These are phyloP conservation scores for Pyronema domesticum DNA, from an alignment of 495 filamentous ascomycete species.

Conservation along the genomic window DNA sequence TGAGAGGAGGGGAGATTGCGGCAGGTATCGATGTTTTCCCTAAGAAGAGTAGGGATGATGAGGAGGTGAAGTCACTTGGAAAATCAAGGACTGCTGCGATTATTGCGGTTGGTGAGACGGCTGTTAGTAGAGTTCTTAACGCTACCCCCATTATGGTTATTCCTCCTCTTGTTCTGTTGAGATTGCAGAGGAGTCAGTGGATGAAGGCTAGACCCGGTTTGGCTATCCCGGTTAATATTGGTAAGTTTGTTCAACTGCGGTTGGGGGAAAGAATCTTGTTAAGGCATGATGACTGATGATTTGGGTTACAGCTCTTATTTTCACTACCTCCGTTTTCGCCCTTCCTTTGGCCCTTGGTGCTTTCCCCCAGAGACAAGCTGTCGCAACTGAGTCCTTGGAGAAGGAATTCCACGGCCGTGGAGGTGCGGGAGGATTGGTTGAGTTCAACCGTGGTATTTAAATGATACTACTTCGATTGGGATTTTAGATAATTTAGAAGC, in stretches of 20 bases:
- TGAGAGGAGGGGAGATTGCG: constrained; percentile 90
- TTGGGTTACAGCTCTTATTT: constrained; percentile 38
- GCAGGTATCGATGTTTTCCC: constrained; percentile 91
- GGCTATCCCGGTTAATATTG: constrained; percentile 64
- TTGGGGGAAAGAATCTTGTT: too few species aligned
- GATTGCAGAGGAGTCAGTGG: constrained; percentile 61
- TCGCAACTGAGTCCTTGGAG: constrained; percentile 55
- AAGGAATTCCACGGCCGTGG: constrained; percentile 62
- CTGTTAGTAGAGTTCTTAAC: constrained; percentile 73
- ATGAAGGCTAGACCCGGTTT: constrained; percentile 51
- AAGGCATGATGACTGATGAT: too few species aligned
- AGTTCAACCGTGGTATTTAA: constrained; percentile 83
- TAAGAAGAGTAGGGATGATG: constrained; percentile 31
- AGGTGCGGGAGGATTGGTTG: constrained; percentile 58
- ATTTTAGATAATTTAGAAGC: too few species aligned
- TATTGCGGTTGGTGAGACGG: constrained; percentile 80
- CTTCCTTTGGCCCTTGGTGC: constrained; percentile 73
- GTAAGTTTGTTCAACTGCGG: too few species aligned
- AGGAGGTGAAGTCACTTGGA: constrained; percentile 29
- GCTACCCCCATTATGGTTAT: constrained; percentile 93
- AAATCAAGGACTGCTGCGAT: constrained; percentile 75
- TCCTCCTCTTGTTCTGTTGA: constrained; percentile 67
- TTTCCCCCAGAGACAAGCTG: constrained; percentile 77
- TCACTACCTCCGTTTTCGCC: constrained; percentile 64
- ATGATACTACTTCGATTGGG: neutral